Evolutionary conservation across 2,329 filamentous ascomycete genomes (phyloP).

Genomic region (Pseudocercospora crystallina): DNA sequence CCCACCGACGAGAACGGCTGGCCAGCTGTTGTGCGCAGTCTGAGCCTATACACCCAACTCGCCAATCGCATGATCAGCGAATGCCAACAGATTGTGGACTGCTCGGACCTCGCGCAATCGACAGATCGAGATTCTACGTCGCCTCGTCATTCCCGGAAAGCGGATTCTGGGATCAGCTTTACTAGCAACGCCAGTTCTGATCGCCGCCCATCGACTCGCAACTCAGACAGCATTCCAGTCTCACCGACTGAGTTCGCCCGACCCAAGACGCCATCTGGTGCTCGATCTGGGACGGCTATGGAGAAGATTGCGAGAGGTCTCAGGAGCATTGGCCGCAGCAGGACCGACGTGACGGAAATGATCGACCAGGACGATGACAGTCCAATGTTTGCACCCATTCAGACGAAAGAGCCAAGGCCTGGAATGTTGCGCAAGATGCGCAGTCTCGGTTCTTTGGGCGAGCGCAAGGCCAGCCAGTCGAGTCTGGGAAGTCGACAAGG

Average conservation of each 20-base stretch:
- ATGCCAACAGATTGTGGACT: conserved; percentile 52
- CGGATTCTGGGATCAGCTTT: conserved; percentile 65
- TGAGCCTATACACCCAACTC: conserved; percentile 59
- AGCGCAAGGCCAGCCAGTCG: conserved; percentile 25
- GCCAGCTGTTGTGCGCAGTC: conserved; percentile 47
- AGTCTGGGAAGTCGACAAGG: conserved; percentile 16
- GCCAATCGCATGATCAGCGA: conserved; percentile 64
- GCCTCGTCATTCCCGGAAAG: conserved; percentile 53
- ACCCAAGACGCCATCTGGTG: conserved; percentile 37
- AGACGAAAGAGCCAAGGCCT: conserved; percentile 18
- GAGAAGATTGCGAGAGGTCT: conserved; percentile 62
- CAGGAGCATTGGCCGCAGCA: conserved; percentile 57
- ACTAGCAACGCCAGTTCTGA: conserved; percentile 33
- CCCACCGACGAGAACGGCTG: conserved; percentile 57
- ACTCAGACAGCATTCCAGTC: conserved; percentile 22
- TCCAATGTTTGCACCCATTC: conserved; percentile 5
- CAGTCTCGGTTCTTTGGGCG: conserved; percentile 35
- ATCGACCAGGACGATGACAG: conserved; percentile 26
- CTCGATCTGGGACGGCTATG: conserved; percentile 49
- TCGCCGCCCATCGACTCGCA: conserved; percentile 22
- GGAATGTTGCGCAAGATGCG: conserved; percentile 38
- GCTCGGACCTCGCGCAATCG: conserved; percentile 36
- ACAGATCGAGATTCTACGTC: conserved; percentile 17
- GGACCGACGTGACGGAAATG: conserved; percentile 52
- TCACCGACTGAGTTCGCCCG: conserved; percentile 25